phyloP scores from a whole-genome alignment of 495 filamentous ascomycete genomes.

The Lineolata rhizophorae region DNA sequence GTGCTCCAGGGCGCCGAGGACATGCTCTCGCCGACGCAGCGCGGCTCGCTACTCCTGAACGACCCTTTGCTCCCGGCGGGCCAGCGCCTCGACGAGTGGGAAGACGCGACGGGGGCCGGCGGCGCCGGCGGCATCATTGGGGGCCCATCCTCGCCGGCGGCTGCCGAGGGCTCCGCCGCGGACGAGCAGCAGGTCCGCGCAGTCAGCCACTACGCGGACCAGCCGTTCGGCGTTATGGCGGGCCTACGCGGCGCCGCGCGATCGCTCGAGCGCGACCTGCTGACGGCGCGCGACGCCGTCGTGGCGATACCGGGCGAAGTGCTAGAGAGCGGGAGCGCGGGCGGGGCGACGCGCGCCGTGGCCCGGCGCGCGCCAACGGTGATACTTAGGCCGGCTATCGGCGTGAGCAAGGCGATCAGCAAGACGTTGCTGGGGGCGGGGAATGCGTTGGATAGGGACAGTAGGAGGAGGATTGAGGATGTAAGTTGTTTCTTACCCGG shows the following conservation, averaged over 20 bases:
- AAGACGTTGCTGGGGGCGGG: conserved; percentile 83
- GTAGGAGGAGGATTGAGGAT: conserved; percentile 67
- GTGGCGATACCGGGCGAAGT: conserved; percentile 87
- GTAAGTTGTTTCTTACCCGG: too few species aligned
- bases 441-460: conserved; percentile 71
- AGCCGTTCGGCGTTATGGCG: conserved; percentile 69
- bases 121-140: too few species aligned
- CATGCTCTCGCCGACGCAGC: conserved; percentile 27
- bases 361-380: conserved; percentile 69
- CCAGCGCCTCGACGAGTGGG: too few species aligned
- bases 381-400: conserved; percentile 74
- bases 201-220: conserved; percentile 80
- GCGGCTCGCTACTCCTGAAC: not conserved
- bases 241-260: conserved; percentile 64
- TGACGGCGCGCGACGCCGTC: conserved; percentile 68
- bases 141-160: conserved; percentile 9
- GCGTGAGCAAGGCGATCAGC: conserved; percentile 71
- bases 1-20: conserved; percentile 75
- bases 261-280: conserved; percentile 67
- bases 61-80: too few species aligned
- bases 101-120: conserved; percentile 6
- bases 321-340: conserved; percentile 64
- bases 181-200: conserved; percentile 33
- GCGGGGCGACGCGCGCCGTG: conserved; percentile 63
- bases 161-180: conserved; percentile 28